These are phyloP conservation scores for Lepidopterella palustris DNA, from an alignment of 495 filamentous ascomycete species.

Conservation along the genomic window DNA sequence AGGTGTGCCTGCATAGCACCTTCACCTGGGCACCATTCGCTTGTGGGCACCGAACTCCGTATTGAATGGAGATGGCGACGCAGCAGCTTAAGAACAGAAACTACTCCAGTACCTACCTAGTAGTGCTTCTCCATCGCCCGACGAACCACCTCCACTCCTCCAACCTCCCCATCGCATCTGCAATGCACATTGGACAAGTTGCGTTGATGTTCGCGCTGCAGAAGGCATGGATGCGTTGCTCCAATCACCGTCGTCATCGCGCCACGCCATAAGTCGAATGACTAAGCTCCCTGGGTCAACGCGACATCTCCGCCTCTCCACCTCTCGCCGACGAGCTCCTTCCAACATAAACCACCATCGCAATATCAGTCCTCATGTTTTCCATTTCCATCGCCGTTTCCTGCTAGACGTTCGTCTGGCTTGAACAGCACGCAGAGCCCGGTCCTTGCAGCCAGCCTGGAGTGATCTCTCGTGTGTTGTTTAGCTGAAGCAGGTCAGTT, in stretches of 20 bases:
- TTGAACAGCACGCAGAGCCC: constrained; percentile 26
- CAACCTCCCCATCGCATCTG: neutral
- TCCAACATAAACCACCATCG: constrained; percentile 18
- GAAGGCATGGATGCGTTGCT: neutral
- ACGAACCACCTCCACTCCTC: neutral
- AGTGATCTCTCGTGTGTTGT: constrained; percentile 29
- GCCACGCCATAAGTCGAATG: constrained; percentile 6
- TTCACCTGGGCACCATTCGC: neutral
- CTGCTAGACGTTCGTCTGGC: constrained; percentile 47
- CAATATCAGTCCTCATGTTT: constrained; percentile 18
- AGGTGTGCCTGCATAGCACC: too few species aligned
- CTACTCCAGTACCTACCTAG: too few species aligned
- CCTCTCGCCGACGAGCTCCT: constrained; percentile 9
- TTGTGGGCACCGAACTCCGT: neutral
- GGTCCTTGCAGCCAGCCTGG: constrained; percentile 38
- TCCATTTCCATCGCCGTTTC: constrained; percentile 20
- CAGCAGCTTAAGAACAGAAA: too few species aligned
- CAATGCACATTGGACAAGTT: neutral
- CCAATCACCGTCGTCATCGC: constrained; percentile 9
- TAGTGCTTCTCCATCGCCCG: neutral
- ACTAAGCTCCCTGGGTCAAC: neutral
- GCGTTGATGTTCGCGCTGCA: neutral
- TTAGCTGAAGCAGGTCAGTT: constrained; percentile 24
- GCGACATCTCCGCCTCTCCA: constrained; percentile 9
- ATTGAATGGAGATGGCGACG: neutral